Conservation (phyloP, 2,329 filamentous ascomycete species). For the Aspergillus tamarii region DNA sequence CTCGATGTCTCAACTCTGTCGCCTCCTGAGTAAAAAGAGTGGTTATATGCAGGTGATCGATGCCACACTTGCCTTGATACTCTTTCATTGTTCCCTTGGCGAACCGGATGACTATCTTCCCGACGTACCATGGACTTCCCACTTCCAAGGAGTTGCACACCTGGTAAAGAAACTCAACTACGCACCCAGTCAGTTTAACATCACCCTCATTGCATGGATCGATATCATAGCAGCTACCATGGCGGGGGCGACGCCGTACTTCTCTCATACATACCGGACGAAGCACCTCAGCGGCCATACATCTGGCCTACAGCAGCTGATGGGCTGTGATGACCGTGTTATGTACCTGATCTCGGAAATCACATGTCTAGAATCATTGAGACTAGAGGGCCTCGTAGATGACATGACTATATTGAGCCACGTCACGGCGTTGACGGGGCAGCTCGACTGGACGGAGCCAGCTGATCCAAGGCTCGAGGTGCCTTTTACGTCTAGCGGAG, state of each 20-base stretch:
- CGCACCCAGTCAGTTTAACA: slow-evolving; percentile 80
- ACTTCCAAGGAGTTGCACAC: slow-evolving; percentile 86
- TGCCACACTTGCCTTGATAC: slow-evolving; percentile 88
- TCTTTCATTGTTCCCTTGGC: slow-evolving; percentile 90
- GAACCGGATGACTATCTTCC: slow-evolving; percentile 81
- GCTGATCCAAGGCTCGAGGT: slow-evolving; percentile 56
- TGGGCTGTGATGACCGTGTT: slow-evolving; percentile 95
- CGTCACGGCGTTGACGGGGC: slow-evolving; percentile 80
- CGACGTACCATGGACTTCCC: slow-evolving; percentile 93
- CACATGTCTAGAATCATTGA: slow-evolving; percentile 88
- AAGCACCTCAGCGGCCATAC: slow-evolving; percentile 71
- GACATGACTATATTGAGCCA: slow-evolving; percentile 83
- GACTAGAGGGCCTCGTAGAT: slow-evolving; percentile 70
- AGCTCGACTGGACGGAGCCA: slow-evolving; percentile 79
- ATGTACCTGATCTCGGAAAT: slow-evolving; percentile 99
- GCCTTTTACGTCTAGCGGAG: slow-evolving; percentile 63
- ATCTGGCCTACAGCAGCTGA: slow-evolving; percentile 83
- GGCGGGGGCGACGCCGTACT: slow-evolving; percentile 78
- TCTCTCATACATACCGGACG: slow-evolving; percentile 89
- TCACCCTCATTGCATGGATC: slow-evolving; percentile 86
- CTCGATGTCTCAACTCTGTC: slow-evolving; percentile 81
- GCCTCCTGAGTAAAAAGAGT: slow-evolving; percentile 74
- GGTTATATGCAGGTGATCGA: slow-evolving; percentile 86
- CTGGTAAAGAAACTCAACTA: slow-evolving; percentile 79
- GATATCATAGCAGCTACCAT: slow-evolving; percentile 95